A percentile compares a stretch with the other conserved stretches of the same genome.
phyloP scores from a whole-genome alignment of 805 yeast species.

The Saccharomyces jurei region DNA sequence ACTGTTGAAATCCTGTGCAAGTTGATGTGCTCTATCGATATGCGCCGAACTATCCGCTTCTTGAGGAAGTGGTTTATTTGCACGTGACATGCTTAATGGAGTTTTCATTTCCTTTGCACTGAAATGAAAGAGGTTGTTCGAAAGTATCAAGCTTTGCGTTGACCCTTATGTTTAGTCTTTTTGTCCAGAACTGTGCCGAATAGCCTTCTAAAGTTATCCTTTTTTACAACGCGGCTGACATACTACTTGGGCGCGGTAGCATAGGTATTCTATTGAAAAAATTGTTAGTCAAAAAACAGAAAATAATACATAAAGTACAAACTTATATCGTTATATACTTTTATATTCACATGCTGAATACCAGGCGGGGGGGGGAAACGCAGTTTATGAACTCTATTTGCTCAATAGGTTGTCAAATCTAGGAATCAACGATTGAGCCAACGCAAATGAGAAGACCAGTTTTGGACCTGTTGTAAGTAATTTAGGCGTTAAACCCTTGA shows the following conservation, averaged over 20 bases:
- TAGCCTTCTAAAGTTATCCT: neutral
- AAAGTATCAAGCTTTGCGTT: neutral
- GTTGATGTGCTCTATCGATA: neutral
- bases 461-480: constrained; percentile 96
- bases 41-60: neutral
- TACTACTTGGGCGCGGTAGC: neutral
- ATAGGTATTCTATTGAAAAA: neutral
- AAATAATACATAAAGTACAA: neutral
- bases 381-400: constrained; percentile 8
- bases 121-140: neutral
- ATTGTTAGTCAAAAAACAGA: neutral
- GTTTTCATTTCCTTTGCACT: neutral
- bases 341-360: neutral
- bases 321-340: neutral
- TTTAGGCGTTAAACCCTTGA: constrained; percentile 95
- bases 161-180: neutral
- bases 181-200: neutral
- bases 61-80: neutral
- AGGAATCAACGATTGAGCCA: constrained; percentile 95
- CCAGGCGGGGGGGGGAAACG: neutral
- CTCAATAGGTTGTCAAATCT: constrained; percentile 73
- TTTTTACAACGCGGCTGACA: neutral
- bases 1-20: constrained; percentile 8
- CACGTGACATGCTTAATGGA: neutral
- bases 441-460: constrained; percentile 93